Evolutionary conservation across 805 yeast species (phyloP).

Genomic region (Myxozyma neotropica): DNA sequence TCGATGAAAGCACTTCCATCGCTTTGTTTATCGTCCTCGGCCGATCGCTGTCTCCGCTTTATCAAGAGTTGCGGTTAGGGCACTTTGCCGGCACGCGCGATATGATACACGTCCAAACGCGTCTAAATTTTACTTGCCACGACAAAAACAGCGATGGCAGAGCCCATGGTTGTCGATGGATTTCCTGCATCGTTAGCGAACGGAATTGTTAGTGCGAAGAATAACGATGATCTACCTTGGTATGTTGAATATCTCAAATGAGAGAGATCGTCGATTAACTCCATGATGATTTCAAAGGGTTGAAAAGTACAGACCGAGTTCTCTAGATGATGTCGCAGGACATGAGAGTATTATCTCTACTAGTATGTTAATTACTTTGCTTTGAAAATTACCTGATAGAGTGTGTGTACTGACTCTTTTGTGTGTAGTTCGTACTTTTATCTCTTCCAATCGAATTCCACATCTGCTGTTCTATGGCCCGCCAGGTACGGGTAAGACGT

Average conservation of each 20-base stretch:
- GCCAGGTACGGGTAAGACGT: slow-evolving; percentile 92
- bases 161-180: slow-evolving; percentile 5
- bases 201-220: slow-evolving; percentile 16
- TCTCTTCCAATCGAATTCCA: slow-evolving; percentile 79
- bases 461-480: slow-evolving; percentile 94
- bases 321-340: slow-evolving; percentile 86
- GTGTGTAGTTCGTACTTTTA: slow-evolving; percentile 80
- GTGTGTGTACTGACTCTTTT: too few relatives aligned
- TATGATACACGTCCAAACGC: background rate
- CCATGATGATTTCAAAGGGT: too few relatives aligned
- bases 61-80: background rate
- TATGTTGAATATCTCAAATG: slow-evolving; percentile 8
- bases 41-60: background rate
- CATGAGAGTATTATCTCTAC: slow-evolving; percentile 85
- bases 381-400: too few relatives aligned
- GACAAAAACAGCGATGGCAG: background rate
- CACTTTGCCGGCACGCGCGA: background rate
- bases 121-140: background rate
- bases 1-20: too few relatives aligned
- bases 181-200: slow-evolving; percentile 3
- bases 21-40: too few relatives aligned
- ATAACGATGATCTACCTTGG: slow-evolving; percentile 32
- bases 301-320: slow-evolving; percentile 89
- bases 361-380: slow-evolving; percentile 37
- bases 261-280: too few relatives aligned